phyloP scores from a whole-genome alignment of 164 flowering plant species.

The Sextonia rubra region DNA sequence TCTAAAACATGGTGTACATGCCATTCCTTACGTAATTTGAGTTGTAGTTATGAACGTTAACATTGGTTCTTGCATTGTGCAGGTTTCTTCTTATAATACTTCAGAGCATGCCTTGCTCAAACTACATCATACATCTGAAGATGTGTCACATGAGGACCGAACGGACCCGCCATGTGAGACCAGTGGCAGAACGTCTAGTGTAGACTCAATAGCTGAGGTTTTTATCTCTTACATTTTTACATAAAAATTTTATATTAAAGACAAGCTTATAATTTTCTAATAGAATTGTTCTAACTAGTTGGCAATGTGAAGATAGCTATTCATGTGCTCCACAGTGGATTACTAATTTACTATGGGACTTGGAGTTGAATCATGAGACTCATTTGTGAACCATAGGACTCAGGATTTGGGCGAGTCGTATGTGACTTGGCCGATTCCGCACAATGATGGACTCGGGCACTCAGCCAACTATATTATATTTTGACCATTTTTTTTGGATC shows the following conservation, averaged over 20 bases:
- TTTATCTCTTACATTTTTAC: not conserved
- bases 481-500: no score
- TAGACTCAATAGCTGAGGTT: constrained; percentile 23
- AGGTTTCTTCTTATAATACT: constrained; percentile 24
- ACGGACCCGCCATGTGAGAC: constrained; percentile 17
- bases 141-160: constrained; percentile 18
- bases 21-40: not conserved
- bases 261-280: not conserved
- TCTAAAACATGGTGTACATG: not conserved
- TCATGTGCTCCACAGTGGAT: no score
- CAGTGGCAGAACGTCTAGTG: constrained; percentile 17
- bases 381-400: no score
- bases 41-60: no score
- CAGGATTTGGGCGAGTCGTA: no score
- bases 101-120: constrained; percentile 18
- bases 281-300: no score
- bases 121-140: constrained; percentile 17
- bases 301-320: no score
- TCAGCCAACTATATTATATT: no score
- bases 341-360: no score
- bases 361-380: no score
- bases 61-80: constrained; percentile 2
- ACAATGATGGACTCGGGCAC: no score
- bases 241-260: not conserved
- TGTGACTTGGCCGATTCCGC: no score